Evolutionary conservation across 371 early-diverging fungal species (phyloP).

Genomic region (Mucor irregularis): DNA sequence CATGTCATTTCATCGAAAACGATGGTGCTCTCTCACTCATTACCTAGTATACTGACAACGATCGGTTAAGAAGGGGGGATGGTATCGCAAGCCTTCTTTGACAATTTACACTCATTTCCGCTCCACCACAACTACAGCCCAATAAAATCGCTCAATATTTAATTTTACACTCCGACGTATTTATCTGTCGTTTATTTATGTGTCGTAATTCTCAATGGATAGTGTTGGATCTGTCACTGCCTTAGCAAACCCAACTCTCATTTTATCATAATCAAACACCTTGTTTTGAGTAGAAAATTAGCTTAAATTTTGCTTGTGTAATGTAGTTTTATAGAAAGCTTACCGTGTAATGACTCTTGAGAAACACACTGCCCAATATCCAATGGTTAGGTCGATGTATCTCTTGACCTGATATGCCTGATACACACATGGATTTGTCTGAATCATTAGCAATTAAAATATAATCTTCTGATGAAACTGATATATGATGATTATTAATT

Average conservation of each 20-base stretch:
- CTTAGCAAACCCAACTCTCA: slow-evolving; percentile 23
- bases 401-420: slow-evolving; percentile 59
- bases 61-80: slow-evolving; percentile 23
- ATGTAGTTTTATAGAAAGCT: not conserved
- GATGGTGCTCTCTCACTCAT: too few species aligned
- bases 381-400: slow-evolving; percentile 45
- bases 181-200: not conserved
- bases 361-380: slow-evolving; percentile 81
- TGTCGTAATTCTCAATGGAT: slow-evolving; percentile 4
- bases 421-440: slow-evolving; percentile 58
- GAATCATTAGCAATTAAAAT: slow-evolving; percentile 47
- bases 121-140: not conserved
- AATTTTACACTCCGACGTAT: not conserved
- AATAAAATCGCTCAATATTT: not conserved
- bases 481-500: slow-evolving; percentile 53
- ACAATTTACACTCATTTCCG: not conserved
- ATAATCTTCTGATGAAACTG: slow-evolving; percentile 60
- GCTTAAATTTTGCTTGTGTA: not conserved
- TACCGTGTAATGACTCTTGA: slow-evolving; percentile 75
- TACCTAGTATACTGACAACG: slow-evolving; percentile 28
- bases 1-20: not conserved
- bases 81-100: slow-evolving; percentile 1
- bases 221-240: slow-evolving; percentile 4
- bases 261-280: slow-evolving; percentile 21
- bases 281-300: not conserved